Percentiles rank a stretch among this genome's conserved stretches.
phyloP scores from a whole-genome alignment of 140 eudicot genomes.

The Stevia rebaudiana region DNA sequence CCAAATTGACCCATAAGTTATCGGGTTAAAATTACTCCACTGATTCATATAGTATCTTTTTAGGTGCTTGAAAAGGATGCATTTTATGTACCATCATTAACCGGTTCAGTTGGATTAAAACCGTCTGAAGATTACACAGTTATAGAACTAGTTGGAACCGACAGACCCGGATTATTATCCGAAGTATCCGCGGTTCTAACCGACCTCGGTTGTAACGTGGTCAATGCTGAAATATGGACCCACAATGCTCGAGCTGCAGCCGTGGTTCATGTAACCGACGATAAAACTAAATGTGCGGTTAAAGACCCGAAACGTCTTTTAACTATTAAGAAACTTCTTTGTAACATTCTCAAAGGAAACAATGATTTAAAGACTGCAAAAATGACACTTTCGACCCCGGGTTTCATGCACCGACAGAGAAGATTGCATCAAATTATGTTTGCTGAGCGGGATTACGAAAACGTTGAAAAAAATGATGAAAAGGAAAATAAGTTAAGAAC shows the following conservation, averaged over 20 bases:
- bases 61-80: constrained; percentile 83
- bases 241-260: constrained; percentile 96
- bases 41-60: background rate
- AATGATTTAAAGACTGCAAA: constrained; percentile 61
- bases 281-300: constrained; percentile 50
- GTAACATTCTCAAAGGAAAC: constrained; percentile 73
- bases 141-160: constrained; percentile 80
- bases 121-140: constrained; percentile 72
- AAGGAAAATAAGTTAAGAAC: constrained; percentile 41
- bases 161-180: constrained; percentile 87
- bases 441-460: constrained; percentile 81
- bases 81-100: constrained; percentile 43
- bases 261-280: constrained; percentile 78
- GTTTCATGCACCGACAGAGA: constrained; percentile 71
- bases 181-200: constrained; percentile 90
- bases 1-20: background rate
- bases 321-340: constrained; percentile 56
- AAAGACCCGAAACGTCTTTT: constrained; percentile 68
- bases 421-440: constrained; percentile 94
- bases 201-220: constrained; percentile 73
- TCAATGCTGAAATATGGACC: constrained; percentile 96
- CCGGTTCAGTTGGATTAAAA: constrained; percentile 65
- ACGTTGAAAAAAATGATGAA: constrained; percentile 30
- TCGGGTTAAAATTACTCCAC: background rate
- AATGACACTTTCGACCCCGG: constrained; percentile 74